A percentile compares a stretch with the other conserved stretches of the same genome.
phyloP scores from a whole-genome alignment of 371 early-diverging fungal genomes.

The Thermomucor indicae-seudaticae region DNA sequence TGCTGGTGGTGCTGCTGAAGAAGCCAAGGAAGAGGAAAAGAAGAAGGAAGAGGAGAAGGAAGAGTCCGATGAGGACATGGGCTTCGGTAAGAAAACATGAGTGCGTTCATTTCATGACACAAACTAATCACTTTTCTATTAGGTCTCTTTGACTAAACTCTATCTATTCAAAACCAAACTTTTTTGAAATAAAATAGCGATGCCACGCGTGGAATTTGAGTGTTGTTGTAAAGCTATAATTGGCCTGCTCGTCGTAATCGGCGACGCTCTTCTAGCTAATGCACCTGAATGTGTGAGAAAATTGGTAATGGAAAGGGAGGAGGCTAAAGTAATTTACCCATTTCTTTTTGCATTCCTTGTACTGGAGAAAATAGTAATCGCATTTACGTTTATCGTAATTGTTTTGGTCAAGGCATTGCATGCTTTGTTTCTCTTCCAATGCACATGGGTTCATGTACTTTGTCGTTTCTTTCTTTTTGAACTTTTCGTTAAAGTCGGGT shows the following conservation, averaged over 20 bases:
- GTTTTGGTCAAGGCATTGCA: conserved; percentile 62
- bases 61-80: conserved; percentile 93
- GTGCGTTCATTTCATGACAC: not conserved
- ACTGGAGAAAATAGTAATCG: conserved; percentile 56
- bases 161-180: conserved; percentile 1
- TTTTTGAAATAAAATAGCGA: conserved; percentile 1
- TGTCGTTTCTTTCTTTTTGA: conserved; percentile 49
- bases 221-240: conserved; percentile 12
- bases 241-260: conserved; percentile 31
- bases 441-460: conserved; percentile 66
- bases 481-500: conserved; percentile 49
- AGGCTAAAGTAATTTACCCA: conserved; percentile 38
- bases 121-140: conserved; percentile 5
- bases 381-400: conserved; percentile 58
- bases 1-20: conserved; percentile 55
- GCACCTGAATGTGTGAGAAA: not conserved
- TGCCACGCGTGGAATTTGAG: not conserved
- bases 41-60: conserved; percentile 84
- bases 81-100: conserved; percentile 62
- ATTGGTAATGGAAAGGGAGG: not conserved
- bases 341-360: conserved; percentile 66
- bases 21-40: conserved; percentile 68
- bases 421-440: conserved; percentile 54
- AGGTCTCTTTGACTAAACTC: conserved; percentile 83
- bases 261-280: conserved; percentile 38